Evolutionary conservation across 257 asterid species (phyloP).

Genomic region (Ilex asprella): DNA sequence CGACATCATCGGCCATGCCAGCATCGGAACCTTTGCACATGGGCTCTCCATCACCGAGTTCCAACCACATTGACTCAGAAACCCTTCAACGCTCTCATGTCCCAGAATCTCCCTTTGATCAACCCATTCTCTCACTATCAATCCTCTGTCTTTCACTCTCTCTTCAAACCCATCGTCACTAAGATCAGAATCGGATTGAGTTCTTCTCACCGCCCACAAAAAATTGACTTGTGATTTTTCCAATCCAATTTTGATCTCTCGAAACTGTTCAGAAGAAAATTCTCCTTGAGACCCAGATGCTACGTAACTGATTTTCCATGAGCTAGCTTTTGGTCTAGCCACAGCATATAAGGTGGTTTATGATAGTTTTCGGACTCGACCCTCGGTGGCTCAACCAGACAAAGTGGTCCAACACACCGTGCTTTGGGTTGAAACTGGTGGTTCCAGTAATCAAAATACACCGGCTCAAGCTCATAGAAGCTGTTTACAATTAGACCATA

Average conservation of each 20-base stretch:
- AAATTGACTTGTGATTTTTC: conserved; percentile 38
- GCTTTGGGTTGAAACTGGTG: background rate
- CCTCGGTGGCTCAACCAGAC: conserved; percentile 21
- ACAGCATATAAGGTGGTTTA: conserved; percentile 34
- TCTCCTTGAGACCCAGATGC: conserved; percentile 79
- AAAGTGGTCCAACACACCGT: conserved; percentile 56
- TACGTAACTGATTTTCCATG: conserved; percentile 39
- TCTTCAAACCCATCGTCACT: conserved; percentile 22
- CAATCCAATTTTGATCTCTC: conserved; percentile 46
- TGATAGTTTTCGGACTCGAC: background rate
- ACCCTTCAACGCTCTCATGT: conserved; percentile 44
- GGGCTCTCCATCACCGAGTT: conserved; percentile 59
- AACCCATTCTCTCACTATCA: conserved; percentile 63
- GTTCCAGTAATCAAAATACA: conserved; percentile 23
- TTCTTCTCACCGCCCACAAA: conserved; percentile 51
- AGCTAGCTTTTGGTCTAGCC: conserved; percentile 46
- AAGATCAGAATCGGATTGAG: background rate
- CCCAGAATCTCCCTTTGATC: conserved; percentile 49
- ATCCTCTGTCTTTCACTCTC: conserved; percentile 37
- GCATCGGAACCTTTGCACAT: conserved; percentile 59
- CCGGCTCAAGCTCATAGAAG: conserved; percentile 48
- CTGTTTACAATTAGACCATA: conserved; percentile 48
- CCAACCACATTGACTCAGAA: conserved; percentile 78
- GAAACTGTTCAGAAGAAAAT: conserved; percentile 33
- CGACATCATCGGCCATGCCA: conserved; percentile 88